Evolutionary conservation across 2,329 filamentous ascomycete species (phyloP), one percentile per base, ranked within the genome.

Genomic region (Beauveria sp.): DNA sequence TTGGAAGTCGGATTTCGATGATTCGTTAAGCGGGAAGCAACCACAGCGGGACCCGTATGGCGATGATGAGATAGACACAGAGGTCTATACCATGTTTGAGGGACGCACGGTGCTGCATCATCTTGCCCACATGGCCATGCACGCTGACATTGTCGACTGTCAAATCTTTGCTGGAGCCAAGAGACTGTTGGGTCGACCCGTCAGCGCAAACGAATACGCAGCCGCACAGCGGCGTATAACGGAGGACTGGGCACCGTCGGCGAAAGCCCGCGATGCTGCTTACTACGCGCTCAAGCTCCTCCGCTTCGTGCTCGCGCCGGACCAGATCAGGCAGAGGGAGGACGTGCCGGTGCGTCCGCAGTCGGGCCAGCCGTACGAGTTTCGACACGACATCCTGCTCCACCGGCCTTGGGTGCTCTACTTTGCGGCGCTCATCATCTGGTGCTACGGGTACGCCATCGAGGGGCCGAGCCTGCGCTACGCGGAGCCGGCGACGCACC

Each of bases 331-430:
- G 5, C 73, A 71, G 62, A 76, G 72, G 42, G 73, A 71, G 47
- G 70, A 75, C 1, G 72, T 74, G 24, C 73, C 71, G 38, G 76
- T 77, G 58, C 71, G 74, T 18, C 76, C 77, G 56, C 71, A 74
- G 20, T 18, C 30, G 5, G 78, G 77, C 57, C 71, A 78, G 61
- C 73, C 81, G 7, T 99, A 98, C 73, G 88, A 86, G 20, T 91
- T 93, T 0, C 85, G 91, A 22, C 90, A 96, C 68, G 95, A 99
- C 68, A 89, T 92, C 58, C 81, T 97, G 1, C 82, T 98, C 63
- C 96, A 98, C 70, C 83, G 95, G 18, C 91, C 93, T 0, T 99
- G 95, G 93, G 92, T 97, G 12, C 79, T 98, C 57, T 99, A 97
- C 74, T 96, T 96, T 70, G 91, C 95, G 1, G 87, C 88, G 0